Percentiles rank a stretch among this genome's conserved stretches.
These are phyloP conservation scores for Evansstolkia leycettana DNA, from an alignment of 495 filamentous ascomycete species.

Conservation along the genomic window DNA sequence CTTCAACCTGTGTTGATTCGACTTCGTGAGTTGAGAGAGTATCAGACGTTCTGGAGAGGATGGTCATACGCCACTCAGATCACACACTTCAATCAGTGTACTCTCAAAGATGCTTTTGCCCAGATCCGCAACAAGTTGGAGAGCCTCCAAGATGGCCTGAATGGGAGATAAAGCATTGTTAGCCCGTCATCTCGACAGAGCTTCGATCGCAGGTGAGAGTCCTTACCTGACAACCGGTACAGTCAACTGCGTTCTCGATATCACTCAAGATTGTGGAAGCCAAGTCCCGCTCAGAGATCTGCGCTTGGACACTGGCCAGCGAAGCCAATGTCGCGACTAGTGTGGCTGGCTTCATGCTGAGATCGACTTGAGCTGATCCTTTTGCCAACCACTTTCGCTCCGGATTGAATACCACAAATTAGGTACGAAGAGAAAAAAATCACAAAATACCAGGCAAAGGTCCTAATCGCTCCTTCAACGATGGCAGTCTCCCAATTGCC, in stretches of 20 bases:
- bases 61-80: slow-evolving; percentile 23
- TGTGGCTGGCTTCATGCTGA: too few relatives aligned
- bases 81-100: slow-evolving; percentile 33
- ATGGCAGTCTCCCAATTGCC: too few relatives aligned
- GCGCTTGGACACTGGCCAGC: too few relatives aligned
- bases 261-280: slow-evolving; percentile 19
- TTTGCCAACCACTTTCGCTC: too few relatives aligned
- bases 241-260: slow-evolving; percentile 30
- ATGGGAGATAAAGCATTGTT: slow-evolving; percentile 1
- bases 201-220: too few relatives aligned
- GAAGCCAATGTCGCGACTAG: too few relatives aligned
- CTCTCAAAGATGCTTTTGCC: slow-evolving; percentile 29
- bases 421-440: too few relatives aligned
- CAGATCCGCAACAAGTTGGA: slow-evolving; percentile 30
- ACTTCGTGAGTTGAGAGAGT: neutral
- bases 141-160: slow-evolving; percentile 29
- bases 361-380: too few relatives aligned
- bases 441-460: too few relatives aligned
- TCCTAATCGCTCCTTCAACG: too few relatives aligned
- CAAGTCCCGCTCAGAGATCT: neutral
- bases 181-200: too few relatives aligned
- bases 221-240: slow-evolving; percentile 33
- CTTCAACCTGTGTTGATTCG: slow-evolving; percentile 17
- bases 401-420: too few relatives aligned
- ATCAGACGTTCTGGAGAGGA: slow-evolving; percentile 4